Percentiles rank a stretch among this genome's conserved stretches.
Conservation (phyloP, 441 rosid genomes). For the Hura crepitans region DNA sequence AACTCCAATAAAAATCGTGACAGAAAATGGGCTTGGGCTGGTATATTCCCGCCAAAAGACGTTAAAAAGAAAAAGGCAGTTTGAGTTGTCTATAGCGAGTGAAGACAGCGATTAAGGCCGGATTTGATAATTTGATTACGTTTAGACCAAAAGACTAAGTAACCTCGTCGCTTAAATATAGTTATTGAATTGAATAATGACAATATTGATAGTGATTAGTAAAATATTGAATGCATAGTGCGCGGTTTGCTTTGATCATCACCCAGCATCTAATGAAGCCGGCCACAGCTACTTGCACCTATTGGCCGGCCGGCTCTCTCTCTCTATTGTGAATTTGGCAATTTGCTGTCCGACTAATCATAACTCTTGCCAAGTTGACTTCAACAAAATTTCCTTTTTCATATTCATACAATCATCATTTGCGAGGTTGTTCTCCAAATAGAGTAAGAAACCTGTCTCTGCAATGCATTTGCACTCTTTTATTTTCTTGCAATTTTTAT, state of each 20-base stretch:
- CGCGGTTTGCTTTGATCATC: constrained; percentile 34
- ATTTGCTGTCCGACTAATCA: constrained; percentile 4
- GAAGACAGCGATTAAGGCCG: neutral
- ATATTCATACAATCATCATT: neutral
- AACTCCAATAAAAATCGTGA: neutral
- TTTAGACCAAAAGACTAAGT: neutral
- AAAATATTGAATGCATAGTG: constrained; percentile 18
- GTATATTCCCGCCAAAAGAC: constrained; percentile 10
- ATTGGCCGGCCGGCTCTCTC: constrained; percentile 34
- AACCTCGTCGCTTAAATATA: constrained; percentile 7
- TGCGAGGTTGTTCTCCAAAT: neutral
- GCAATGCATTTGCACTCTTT: neutral
- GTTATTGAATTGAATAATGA: constrained; percentile 8
- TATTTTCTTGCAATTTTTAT: neutral
- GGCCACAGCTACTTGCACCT: constrained; percentile 26
- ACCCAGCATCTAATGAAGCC: constrained; percentile 29
- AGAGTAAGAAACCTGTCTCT: neutral
- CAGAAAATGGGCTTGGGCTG: neutral
- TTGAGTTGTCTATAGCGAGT: neutral
- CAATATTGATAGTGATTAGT: neutral
- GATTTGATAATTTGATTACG: neutral
- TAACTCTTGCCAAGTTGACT: neutral
- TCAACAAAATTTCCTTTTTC: neutral
- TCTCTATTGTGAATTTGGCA: constrained; percentile 1
- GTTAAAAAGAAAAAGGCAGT: neutral